A percentile compares a stretch with the other conserved stretches of the same genome.
These are phyloP conservation scores for Plectranthus barbatus DNA, from an alignment of 257 asterid genomes.

Conservation along the genomic window DNA sequence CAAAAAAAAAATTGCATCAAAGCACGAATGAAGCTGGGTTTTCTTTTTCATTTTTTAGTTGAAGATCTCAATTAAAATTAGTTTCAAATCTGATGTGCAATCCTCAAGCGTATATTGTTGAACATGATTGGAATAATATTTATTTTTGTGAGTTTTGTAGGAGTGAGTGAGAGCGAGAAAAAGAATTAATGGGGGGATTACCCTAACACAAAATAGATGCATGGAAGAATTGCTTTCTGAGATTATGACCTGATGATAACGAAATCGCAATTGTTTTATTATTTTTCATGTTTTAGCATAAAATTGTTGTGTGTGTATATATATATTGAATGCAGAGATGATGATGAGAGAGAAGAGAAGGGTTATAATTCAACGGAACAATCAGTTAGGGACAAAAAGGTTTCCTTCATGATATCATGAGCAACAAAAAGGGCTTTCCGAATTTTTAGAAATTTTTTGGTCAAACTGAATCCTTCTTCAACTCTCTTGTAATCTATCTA, in stretches of 20 bases:
- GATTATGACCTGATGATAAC: no score
- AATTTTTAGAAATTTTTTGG: conserved; percentile 23
- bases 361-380: background rate
- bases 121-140: background rate
- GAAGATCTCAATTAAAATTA: background rate
- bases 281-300: background rate
- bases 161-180: background rate
- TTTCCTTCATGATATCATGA: conserved; percentile 8
- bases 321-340: conserved; percentile 6
- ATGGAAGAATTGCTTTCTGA: background rate
- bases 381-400: conserved; percentile 24
- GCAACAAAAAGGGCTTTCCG: conserved; percentile 24
- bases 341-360: background rate
- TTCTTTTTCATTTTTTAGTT: background rate
- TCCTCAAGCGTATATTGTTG: background rate
- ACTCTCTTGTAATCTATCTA: conserved; percentile 15
- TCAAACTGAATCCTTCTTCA: conserved; percentile 20
- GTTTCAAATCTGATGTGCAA: conserved; percentile 9
- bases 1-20: background rate
- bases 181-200: background rate
- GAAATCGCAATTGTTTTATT: no score
- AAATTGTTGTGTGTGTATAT: no score
- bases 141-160: background rate
- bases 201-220: background rate
- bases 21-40: background rate